Evolutionary conservation across 2,329 filamentous ascomycete genomes (phyloP), one percentile per base, ranked within the genome.

Genomic region (Graphiopsis chlorocephala): DNA sequence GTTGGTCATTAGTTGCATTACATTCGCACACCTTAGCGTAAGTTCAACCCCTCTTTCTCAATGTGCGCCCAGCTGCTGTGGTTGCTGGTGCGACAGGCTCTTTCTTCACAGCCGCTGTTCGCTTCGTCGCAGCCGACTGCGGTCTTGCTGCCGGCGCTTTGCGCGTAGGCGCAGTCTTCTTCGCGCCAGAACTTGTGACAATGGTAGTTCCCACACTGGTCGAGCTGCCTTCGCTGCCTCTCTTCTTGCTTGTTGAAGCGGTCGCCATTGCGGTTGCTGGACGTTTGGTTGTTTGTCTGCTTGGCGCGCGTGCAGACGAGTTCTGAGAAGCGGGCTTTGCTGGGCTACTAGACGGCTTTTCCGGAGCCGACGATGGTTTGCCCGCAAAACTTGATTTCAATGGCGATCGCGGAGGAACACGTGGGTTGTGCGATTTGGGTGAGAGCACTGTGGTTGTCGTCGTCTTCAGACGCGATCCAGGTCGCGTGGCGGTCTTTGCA

Each of bases 361-460:
- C 85, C 84, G 1, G 84, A 81, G n/a, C 53, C 5, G 52, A 80
- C 64, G 83, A 82, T 3, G 85, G 81, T 72, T 89, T 88, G 26
- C 79, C 76, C 15, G 85, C 83, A n/a, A 86, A 85, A 1, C 69
- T 65, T 33, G 69, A 42, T 76, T 72, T 82, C 64, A 84, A 72
- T 1, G 84, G 84, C 1, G 84, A 85, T 57, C 86, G 85, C 23
- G 85, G 85, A 25, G 85, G 80, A 17, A 90, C 83, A 60, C 91
- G 87, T 6, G 90, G 90, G 74, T 96, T 96, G 65, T 90, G 89
- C 0, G 91, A 93, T 61, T 91, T 90, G 1, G 92, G 92, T 1
- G 93, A 96, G 2, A 96, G 82, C 42, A 96, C 85, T 75, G 90
- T 83, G 58, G 83, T 62, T 7, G 71, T 70, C 14, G 66, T 69